Conservation (phyloP, 306 rosid genomes). For the Mucuna pruriens region DNA sequence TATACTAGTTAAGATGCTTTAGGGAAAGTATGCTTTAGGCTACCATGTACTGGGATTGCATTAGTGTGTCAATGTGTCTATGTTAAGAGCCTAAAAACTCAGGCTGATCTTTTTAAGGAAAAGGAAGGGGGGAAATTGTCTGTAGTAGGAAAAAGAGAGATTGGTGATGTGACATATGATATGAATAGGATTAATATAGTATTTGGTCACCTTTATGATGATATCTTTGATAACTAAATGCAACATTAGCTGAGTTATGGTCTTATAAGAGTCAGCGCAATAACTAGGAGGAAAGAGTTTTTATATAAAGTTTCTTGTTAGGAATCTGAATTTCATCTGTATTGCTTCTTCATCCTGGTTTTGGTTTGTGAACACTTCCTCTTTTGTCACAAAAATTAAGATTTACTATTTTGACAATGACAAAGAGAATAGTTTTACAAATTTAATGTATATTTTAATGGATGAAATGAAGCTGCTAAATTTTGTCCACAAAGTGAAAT, state of each 20-base stretch:
- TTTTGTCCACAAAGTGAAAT: background rate
- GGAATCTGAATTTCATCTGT: conserved; percentile 7
- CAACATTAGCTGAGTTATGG: background rate
- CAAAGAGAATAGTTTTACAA: background rate
- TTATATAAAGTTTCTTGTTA: background rate
- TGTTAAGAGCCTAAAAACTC: background rate
- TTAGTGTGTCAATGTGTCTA: conserved; percentile 6
- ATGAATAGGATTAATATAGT: background rate
- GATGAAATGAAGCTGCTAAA: background rate
- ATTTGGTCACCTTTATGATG: conserved; percentile 23
- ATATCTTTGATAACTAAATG: background rate
- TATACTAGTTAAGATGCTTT: conserved; percentile 14
- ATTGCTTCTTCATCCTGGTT: background rate
- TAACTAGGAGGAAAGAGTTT: background rate
- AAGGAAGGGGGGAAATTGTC: background rate
- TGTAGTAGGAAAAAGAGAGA: background rate
- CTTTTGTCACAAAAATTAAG: background rate
- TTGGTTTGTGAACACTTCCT: background rate
- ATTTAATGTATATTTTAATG: background rate
- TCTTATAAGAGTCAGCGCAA: background rate
- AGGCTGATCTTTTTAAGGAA: background rate
- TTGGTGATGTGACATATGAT: conserved; percentile 1
- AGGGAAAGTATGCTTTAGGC: conserved; percentile 31
- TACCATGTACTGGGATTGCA: background rate
- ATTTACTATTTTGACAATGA: background rate